phyloP scores from a whole-genome alignment of 2,329 filamentous ascomycete genomes.

The Pochonia chlamydosporia region DNA sequence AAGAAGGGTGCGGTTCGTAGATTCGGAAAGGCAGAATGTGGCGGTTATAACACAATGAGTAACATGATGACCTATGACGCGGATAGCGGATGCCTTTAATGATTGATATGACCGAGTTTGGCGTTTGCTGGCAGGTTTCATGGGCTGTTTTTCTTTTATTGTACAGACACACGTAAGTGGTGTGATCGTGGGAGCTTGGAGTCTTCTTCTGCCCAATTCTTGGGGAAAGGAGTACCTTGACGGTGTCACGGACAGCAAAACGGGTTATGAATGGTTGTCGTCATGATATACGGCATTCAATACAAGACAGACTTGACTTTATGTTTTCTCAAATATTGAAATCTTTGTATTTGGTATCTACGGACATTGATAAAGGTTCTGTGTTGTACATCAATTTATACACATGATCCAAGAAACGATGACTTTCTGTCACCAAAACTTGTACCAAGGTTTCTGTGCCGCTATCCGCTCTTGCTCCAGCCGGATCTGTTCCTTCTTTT shows the following conservation, averaged over 20 bases:
- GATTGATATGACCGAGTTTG: not conserved
- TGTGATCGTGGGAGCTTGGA: no score
- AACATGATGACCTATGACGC: not conserved
- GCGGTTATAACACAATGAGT: slow-evolving; percentile 25
- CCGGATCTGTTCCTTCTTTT: slow-evolving; percentile 27
- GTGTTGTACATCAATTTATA: slow-evolving; percentile 1
- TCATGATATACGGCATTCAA: not conserved
- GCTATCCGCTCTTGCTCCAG: slow-evolving; percentile 26
- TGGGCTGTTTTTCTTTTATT: no score
- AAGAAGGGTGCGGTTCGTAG: slow-evolving; percentile 35
- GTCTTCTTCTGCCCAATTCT: no score
- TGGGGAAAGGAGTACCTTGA: no score
- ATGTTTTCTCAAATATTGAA: no score
- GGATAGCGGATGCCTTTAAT: not conserved
- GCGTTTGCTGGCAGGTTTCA: not conserved
- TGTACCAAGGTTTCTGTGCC: slow-evolving; percentile 45
- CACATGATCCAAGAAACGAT: not conserved
- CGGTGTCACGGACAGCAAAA: no score
- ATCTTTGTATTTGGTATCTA: not conserved
- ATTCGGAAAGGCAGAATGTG: slow-evolving; percentile 28
- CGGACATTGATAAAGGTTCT: not conserved
- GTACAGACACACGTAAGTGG: no score
- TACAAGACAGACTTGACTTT: not conserved
- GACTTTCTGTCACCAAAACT: slow-evolving; percentile 41
- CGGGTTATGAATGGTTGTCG: not conserved